Base-by-base conservation (phyloP, 2,329 filamentous ascomycete species). In the Huntiella savannae region DNA sequence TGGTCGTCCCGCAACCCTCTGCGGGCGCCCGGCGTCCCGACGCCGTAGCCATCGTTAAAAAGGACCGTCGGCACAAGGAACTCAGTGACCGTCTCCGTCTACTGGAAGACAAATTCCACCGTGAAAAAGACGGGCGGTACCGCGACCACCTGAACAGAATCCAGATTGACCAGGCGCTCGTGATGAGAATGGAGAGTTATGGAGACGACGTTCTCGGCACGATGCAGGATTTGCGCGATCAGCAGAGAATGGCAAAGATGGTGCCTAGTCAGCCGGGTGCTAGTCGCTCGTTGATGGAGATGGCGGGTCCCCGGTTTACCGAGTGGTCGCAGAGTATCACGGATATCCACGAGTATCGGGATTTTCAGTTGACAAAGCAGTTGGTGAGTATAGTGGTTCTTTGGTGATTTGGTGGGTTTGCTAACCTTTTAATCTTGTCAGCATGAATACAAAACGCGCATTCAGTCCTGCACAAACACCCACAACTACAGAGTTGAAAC, bases 281-380 rank as follows among this genome's bases (percentile, higher is more conserved):
- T 34, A 58, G 54, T 47, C 62, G 73, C 62, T 71, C 73, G 56
- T 62, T 82, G 57, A 58, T 83, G 19, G 71, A 79, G 45, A 80
- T 82, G 64, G 85, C 85, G 33, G 91, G 91, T 1, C 83, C 79
- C 55, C 76, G 81, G 57, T 95, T 94, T 60, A 72, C 79, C 49
- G 77, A 84, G 54, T 96, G 92, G 64, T 76, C 91, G 15, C 75
- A 84, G 53, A 77, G 88, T 51, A 74, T 95, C 46, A 92, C 95
- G 58, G 80, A 92, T 60, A 73, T 85, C 5, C 77, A 94, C 53
- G 87, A 96, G 61, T 75, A 84, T 56, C 75, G 84, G 54, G 91
- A 98, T 65, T 78, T 82, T 52, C 77, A 87, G 55, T 64, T 96
- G 57, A 79, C 82, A 5, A 74, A 79, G 57, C 73, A 93, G 53